Percentiles rank a stretch among this genome's conserved stretches.
These are phyloP conservation scores for Camellia sinensis DNA, from an alignment of 148 eudicot genomes.

Conservation along the genomic window DNA sequence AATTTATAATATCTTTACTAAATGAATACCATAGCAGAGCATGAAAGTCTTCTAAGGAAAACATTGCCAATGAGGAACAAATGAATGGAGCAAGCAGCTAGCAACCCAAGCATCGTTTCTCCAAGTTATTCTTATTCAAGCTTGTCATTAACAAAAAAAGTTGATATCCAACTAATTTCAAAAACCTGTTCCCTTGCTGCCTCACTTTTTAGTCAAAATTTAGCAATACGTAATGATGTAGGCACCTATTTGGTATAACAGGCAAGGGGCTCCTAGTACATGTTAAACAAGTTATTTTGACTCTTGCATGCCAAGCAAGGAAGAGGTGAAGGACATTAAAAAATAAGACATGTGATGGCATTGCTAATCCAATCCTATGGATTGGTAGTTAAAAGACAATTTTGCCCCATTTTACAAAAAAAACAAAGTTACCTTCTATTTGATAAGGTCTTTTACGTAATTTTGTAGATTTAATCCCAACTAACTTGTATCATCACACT, in stretches of 20 bases:
- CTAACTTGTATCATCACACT: no score
- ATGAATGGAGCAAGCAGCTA: neutral
- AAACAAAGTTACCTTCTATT: no score
- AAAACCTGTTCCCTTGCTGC: neutral
- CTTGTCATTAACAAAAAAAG: neutral
- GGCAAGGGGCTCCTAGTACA: no score
- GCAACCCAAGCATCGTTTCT: neutral
- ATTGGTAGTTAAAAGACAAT: no score
- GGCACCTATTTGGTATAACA: neutral
- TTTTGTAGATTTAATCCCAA: no score
- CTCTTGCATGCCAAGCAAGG: no score
- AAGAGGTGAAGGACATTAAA: no score
- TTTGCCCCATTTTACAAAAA: no score
- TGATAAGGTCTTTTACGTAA: no score
- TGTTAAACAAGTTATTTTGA: no score
- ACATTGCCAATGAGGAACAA: neutral
- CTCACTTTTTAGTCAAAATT: neutral
- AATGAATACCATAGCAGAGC: neutral
- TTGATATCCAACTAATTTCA: neutral
- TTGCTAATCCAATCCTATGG: no score
- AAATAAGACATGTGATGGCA: no score
- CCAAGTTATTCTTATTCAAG: neutral
- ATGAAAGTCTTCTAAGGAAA: neutral
- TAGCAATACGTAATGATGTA: neutral
- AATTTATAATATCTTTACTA: neutral